phyloP scores from a whole-genome alignment of 768 basidiomycete genomes.

The Boletus reticulatus region DNA sequence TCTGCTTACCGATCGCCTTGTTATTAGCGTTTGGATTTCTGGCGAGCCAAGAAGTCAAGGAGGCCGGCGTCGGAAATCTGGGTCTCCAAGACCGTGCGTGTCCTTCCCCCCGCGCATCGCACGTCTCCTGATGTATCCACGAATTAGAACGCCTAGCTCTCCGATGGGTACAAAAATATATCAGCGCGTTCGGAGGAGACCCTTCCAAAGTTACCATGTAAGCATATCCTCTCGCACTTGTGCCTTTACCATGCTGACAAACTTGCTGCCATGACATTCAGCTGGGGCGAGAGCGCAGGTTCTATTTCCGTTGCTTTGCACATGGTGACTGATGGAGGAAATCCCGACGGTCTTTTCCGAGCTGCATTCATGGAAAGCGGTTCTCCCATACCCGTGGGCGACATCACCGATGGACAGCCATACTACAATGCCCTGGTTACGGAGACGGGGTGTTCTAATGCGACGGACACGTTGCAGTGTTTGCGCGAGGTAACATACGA shows the following conservation, averaged over 20 bases:
- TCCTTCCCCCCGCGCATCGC: not conserved
- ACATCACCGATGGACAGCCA: conserved; percentile 23
- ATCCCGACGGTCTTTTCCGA: conserved; percentile 11
- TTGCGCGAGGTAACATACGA: conserved; percentile 32
- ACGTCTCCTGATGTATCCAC: too few species aligned
- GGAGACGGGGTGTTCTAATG: conserved; percentile 28
- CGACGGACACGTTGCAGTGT: conserved; percentile 32
- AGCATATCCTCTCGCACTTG: not conserved
- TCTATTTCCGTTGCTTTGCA: conserved; percentile 33
- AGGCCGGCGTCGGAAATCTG: conserved; percentile 43
- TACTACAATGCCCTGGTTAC: conserved; percentile 31
- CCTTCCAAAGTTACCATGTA: conserved; percentile 39
- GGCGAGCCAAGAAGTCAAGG: conserved; percentile 38
- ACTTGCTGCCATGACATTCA: not conserved
- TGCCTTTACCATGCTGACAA: not conserved
- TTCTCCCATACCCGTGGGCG: conserved; percentile 24
- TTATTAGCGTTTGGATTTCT: conserved; percentile 38
- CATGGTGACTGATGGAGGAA: conserved; percentile 23
- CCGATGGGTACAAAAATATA: conserved; percentile 59
- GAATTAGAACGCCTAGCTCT: conserved; percentile 37
- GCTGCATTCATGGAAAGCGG: conserved; percentile 41
- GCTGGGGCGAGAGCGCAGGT: conserved; percentile 39
- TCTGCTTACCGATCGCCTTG: not conserved
- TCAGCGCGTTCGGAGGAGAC: conserved; percentile 58
- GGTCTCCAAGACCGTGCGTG: conserved; percentile 46